These are phyloP conservation scores for Leccinum griseonigrum DNA, from an alignment of 1,284 basidiomycete genomes.

Conservation along the genomic window DNA sequence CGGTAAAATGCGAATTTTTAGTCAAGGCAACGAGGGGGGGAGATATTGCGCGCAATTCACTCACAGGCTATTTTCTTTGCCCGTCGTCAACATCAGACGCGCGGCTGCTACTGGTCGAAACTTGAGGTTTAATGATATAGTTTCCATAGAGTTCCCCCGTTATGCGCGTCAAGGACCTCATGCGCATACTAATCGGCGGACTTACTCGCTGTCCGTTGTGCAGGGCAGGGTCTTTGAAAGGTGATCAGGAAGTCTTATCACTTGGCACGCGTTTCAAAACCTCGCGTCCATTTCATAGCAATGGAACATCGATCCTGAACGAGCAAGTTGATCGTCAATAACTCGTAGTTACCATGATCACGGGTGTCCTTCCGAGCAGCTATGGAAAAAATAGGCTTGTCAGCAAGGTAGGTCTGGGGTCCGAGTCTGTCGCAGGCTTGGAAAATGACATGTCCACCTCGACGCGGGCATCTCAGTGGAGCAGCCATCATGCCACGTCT, in stretches of 20 bases:
- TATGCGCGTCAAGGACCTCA: neutral
- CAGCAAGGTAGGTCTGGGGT: neutral
- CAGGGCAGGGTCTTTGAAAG: neutral
- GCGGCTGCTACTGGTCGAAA: neutral
- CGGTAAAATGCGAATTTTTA: neutral
- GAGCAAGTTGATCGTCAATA: neutral
- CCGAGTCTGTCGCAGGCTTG: neutral
- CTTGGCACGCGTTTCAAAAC: neutral
- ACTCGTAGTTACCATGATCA: neutral
- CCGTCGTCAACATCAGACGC: neutral
- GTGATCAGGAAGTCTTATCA: neutral
- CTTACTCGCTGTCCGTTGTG: neutral
- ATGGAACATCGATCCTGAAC: neutral
- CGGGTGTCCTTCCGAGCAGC: neutral
- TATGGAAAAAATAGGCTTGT: neutral
- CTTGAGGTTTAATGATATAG: neutral
- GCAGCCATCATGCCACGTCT: neutral
- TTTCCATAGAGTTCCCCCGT: neutral
- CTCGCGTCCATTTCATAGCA: neutral
- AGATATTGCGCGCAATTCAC: neutral
- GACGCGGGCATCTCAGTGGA: neutral
- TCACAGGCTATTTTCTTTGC: neutral
- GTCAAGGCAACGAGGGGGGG: neutral
- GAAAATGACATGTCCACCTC: neutral
- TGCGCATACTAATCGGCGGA: neutral